These are phyloP conservation scores for Trametes sp. DNA, from an alignment of 1,284 basidiomycete genomes.

Conservation along the genomic window DNA sequence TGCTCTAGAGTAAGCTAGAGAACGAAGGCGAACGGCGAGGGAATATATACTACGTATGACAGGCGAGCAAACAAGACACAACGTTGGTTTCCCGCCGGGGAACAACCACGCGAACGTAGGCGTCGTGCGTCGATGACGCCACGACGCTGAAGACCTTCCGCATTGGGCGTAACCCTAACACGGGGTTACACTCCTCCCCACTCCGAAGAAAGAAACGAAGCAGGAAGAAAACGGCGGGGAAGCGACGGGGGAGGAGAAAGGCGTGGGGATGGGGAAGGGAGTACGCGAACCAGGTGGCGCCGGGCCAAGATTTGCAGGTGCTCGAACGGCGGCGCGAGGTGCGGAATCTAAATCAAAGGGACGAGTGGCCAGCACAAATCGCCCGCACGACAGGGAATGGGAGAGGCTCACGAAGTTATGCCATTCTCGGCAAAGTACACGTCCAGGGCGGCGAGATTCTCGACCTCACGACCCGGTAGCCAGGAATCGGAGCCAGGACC, in stretches of 20 bases:
- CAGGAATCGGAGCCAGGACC: not conserved
- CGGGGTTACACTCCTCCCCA: not conserved
- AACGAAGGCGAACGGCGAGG: not conserved
- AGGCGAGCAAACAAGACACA: not conserved
- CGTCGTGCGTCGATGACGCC: too few species aligned
- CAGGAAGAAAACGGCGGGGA: not conserved
- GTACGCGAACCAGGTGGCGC: not conserved
- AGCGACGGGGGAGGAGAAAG: not conserved
- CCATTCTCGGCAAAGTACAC: not conserved
- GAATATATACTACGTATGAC: not conserved
- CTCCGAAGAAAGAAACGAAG: not conserved
- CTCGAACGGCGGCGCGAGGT: too few species aligned
- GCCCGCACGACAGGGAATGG: not conserved
- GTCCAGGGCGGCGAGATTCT: not conserved
- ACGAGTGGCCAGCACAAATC: not conserved
- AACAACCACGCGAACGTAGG: not conserved
- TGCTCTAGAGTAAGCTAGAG: not conserved
- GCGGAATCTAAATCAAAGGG: too few species aligned
- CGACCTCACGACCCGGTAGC: not conserved
- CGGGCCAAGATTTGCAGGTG: too few species aligned
- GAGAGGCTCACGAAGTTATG: not conserved
- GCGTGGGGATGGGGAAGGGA: not conserved
- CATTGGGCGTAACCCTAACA: not conserved
- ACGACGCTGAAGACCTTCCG: too few species aligned
- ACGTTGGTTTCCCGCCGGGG: not conserved